These are phyloP conservation scores for Trametes villosa DNA, from an alignment of 768 basidiomycete genomes.

Conservation along the genomic window DNA sequence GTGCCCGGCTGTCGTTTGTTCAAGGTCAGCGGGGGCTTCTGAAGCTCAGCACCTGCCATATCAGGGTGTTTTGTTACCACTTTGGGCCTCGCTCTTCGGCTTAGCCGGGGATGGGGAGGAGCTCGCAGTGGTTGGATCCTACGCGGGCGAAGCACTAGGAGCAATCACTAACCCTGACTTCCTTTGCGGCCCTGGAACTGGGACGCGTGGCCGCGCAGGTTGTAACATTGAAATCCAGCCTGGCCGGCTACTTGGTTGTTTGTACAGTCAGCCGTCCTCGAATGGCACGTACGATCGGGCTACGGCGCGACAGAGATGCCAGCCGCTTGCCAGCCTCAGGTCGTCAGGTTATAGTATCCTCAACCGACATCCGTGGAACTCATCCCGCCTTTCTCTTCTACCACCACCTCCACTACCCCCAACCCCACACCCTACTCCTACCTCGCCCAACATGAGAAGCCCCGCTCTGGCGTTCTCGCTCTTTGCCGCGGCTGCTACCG, in stretches of 20 bases:
- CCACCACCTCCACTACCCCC: neutral
- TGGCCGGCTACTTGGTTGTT: no score
- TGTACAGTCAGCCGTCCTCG: no score
- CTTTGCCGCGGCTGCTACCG: conserved; percentile 26
- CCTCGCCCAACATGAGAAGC: conserved; percentile 24
- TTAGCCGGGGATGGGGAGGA: no score
- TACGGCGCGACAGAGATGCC: neutral
- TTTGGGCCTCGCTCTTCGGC: neutral
- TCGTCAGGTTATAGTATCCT: no score
- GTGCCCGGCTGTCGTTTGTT: conserved; percentile 16
- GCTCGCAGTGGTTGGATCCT: neutral
- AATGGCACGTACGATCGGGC: no score
- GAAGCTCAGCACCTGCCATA: conserved; percentile 24
- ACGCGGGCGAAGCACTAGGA: no score
- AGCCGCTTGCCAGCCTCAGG: neutral
- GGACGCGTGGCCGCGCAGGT: no score
- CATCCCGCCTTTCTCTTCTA: neutral
- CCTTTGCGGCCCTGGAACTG: no score
- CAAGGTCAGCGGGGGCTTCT: conserved; percentile 33
- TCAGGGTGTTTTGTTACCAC: conserved; percentile 14
- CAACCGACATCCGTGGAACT: no score
- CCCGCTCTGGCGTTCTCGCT: conserved; percentile 28
- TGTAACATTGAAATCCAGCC: no score
- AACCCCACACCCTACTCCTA: neutral
- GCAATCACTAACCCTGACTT: no score